phyloP scores from a whole-genome alignment of 2,329 filamentous ascomycete species.

The Colletotrichum navitas region DNA sequence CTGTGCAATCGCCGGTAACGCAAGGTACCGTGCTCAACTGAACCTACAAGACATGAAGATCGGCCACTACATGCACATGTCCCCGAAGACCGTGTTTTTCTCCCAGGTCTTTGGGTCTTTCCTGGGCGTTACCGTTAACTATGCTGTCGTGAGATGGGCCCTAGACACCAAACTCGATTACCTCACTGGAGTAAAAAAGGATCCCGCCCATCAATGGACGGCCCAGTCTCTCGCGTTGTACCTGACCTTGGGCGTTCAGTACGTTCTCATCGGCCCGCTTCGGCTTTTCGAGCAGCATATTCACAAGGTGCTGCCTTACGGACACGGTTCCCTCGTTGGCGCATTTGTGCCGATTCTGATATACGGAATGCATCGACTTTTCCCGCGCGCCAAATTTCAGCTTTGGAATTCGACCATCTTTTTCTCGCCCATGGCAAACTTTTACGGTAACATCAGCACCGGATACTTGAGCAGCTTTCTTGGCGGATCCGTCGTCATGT shows the following conservation, averaged over 20 bases:
- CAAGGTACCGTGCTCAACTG: constrained; percentile 70
- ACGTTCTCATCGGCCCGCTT: constrained; percentile 64
- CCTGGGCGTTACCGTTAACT: constrained; percentile 72
- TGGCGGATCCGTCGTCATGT: constrained; percentile 72
- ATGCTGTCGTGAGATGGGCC: constrained; percentile 71
- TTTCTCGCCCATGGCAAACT: constrained; percentile 65
- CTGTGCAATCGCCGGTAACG: constrained; percentile 70
- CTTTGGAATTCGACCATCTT: constrained; percentile 74
- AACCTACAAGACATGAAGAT: constrained; percentile 67
- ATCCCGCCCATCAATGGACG: constrained; percentile 73
- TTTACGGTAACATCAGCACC: constrained; percentile 73
- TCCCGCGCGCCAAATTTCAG: constrained; percentile 66
- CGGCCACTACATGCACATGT: constrained; percentile 66
- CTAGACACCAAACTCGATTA: constrained; percentile 68
- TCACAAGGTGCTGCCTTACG: constrained; percentile 64
- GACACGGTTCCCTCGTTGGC: constrained; percentile 66
- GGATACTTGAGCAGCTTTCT: constrained; percentile 69
- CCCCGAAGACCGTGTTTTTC: constrained; percentile 70
- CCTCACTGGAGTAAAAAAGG: constrained; percentile 61
- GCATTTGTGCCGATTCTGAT: constrained; percentile 60
- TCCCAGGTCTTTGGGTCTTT: constrained; percentile 71
- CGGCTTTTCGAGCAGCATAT: constrained; percentile 61
- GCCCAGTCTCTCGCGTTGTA: constrained; percentile 65
- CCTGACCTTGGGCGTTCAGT: constrained; percentile 69
- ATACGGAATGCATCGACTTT: constrained; percentile 64